Conservation (phyloP, 345 rosid genomes). For the Eucalyptus sideroxylon region DNA sequence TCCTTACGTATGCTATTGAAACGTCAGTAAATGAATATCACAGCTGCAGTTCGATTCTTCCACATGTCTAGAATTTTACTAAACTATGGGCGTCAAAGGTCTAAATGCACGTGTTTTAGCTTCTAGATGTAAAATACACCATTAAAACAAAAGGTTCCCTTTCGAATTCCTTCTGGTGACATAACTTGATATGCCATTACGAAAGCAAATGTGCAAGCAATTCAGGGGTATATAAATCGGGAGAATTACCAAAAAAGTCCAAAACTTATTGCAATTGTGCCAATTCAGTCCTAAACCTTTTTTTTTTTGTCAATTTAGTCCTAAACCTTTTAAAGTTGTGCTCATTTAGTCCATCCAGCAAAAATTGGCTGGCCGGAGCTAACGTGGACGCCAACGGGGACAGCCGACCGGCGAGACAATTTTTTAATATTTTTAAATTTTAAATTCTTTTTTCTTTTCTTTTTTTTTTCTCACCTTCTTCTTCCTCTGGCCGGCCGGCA, state of each 20-base stretch:
- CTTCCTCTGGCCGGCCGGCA: fast-evolving
- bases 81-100: neutral
- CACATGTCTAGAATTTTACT: neutral
- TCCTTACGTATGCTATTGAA: neutral
- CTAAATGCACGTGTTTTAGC: neutral
- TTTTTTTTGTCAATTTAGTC: too few species aligned
- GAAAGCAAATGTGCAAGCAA: neutral
- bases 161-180: neutral
- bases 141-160: neutral
- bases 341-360: too few species aligned
- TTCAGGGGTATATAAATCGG: neutral
- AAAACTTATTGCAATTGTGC: too few species aligned
- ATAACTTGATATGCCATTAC: neutral
- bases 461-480: too few species aligned
- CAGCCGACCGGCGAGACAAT: too few species aligned
- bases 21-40: neutral
- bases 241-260: too few species aligned
- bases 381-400: too few species aligned
- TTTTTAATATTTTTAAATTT: too few species aligned
- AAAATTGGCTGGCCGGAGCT: too few species aligned
- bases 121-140: neutral
- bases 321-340: too few species aligned
- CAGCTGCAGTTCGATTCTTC: neutral
- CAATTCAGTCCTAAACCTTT: too few species aligned
- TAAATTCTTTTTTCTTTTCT: too few species aligned